phyloP scores from a whole-genome alignment of 257 asterid species.

The Agastache rugosa region DNA sequence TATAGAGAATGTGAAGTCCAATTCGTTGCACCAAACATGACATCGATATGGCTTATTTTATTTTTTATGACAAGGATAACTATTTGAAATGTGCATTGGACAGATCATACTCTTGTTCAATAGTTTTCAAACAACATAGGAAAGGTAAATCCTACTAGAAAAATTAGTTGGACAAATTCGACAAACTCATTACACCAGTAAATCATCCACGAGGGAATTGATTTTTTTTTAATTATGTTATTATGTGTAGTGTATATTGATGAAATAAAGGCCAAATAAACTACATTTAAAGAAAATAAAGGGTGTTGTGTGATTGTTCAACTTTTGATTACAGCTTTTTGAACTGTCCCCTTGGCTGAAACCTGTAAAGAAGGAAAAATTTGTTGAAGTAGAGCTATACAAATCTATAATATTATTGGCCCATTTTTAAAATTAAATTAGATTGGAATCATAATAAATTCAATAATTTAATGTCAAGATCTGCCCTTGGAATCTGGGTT shows the following conservation, averaged over 20 bases:
- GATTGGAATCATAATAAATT: neutral
- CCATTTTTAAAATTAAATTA: slow-evolving; percentile 16
- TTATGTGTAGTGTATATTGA: neutral
- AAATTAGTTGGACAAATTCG: too few relatives aligned
- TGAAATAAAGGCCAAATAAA: neutral
- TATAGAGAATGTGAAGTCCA: too few relatives aligned
- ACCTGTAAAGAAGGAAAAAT: slow-evolving; percentile 47
- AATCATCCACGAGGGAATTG: too few relatives aligned
- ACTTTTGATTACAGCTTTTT: slow-evolving; percentile 22
- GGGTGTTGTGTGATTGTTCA: slow-evolving; percentile 12
- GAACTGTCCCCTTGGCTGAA: slow-evolving; percentile 9
- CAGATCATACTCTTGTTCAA: too few relatives aligned
- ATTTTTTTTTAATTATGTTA: neutral
- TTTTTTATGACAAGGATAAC: too few relatives aligned
- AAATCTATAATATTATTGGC: slow-evolving; percentile 35
- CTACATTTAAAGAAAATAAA: neutral
- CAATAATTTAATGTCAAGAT: slow-evolving; percentile 38
- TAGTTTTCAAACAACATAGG: too few relatives aligned
- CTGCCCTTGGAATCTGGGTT: slow-evolving; percentile 49
- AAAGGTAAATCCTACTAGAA: too few relatives aligned
- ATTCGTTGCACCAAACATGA: too few relatives aligned
- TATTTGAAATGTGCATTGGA: too few relatives aligned
- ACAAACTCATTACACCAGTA: too few relatives aligned
- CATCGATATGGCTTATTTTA: too few relatives aligned
- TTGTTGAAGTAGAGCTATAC: slow-evolving; percentile 46